Evolutionary conservation across 2,329 filamentous ascomycete genomes (phyloP), one percentile per base, ranked within the genome.

Genomic region (Neonectria coccinea): DNA sequence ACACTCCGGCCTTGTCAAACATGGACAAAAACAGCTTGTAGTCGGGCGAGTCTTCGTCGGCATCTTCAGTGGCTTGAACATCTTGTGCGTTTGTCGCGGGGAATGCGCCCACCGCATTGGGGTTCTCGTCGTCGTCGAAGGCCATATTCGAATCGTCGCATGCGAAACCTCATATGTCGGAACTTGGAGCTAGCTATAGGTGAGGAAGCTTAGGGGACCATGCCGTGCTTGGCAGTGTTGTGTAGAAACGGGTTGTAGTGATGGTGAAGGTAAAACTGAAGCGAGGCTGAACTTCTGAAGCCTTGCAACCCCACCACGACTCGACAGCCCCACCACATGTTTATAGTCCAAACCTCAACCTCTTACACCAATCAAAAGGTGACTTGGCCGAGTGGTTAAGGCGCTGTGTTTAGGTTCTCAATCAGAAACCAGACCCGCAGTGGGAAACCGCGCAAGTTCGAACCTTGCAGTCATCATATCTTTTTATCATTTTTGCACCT

Each of bases 31-130:
- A 89, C 67, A 94, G 90, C 68, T 92, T 90, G 78, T 95, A 97
- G 80, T 98, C 95, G 74, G 94, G 93, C 2, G 90, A 88, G 77
- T 94, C 92, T 72, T 97, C 94, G 44, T 91, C 91, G 57, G 89
- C 88, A 52, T 88, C 84, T 61, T 92, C 89, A 48, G 73, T 70
- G 10, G 71, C 70, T 7, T 72, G 65, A 20, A 72, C 72, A 44
- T 70, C 76, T 33, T 78, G 76, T 41, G 70, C 71, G 56, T 67
- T 70, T n/a, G 62, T 54, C n/a, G 58, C 48, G 9, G 66, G 63
- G 39, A 20, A 20, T 42, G 39, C 39, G 5, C 57, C 67, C n/a
- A 66, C 62, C 16, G 70, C 57, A 42, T 67, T 72, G 18, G 79
- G 78, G 59, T 77, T 76, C 62, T 83, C 82, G 64, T 84, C 81